Evolutionary conservation across 2,329 filamentous ascomycete genomes (phyloP), one percentile per base, ranked within the genome.

Genomic region (Lachnellula hyalina): DNA sequence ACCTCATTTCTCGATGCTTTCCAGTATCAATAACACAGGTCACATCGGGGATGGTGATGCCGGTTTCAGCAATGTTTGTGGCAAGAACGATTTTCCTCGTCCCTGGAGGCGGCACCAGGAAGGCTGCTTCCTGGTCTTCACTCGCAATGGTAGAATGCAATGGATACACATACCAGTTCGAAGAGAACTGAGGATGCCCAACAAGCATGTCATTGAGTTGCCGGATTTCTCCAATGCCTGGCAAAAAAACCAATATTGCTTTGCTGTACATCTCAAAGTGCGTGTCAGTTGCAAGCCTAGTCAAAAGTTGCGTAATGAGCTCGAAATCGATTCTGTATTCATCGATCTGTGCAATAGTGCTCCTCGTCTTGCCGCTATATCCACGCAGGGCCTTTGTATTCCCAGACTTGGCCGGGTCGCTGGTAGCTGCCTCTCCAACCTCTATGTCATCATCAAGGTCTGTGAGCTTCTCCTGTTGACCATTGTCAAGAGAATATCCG

Each of bases 11-110:
- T 62, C 95, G 91, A 72, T 97, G 93, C 71, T 96, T 97, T 54
- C 94, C 94, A 0, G 91, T 92, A 70, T 99, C 94, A 55, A 99
- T 88, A 46, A 99, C 94, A 64, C 92, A 96, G 0, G 94, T 97
- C 32, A 99, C 90, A 68, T 99, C 94, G 1, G 94, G 94, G 61
- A 99, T 99, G 0, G 94, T 99, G 67, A 99, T 96, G 75, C 94
- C 94, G 0, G 94, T 99, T 71, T 99, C 94, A 4, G 94, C 94
- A 70, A 99, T 99, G 68, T 99, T 99, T 14, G 94, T 99, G 1
- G 94, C 92, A 52, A 99, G 80, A 2, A 99, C 93, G 60, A 99
- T 94, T 74, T 99, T 99, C 59, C 92, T 83, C 54, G 85, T 78
- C 0, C 93, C 93, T 3, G 78, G 79, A 1, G 92, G 90, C 5